phyloP scores from a whole-genome alignment of 2,329 filamentous ascomycete species.

The Aspergillus calidoustus region DNA sequence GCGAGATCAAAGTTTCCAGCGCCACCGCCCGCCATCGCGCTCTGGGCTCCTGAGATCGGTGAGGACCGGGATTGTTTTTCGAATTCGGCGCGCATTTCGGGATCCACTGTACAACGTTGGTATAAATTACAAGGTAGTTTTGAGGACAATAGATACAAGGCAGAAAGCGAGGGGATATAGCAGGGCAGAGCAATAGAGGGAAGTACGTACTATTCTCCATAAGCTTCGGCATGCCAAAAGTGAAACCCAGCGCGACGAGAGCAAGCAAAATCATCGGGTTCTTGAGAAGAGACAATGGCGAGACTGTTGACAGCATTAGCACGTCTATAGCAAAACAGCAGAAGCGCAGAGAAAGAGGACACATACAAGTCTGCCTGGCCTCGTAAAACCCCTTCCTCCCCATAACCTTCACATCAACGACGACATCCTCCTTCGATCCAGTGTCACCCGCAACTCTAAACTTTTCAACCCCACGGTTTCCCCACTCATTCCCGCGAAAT shows the following conservation, averaged over 20 bases:
- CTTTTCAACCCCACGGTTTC: conserved; percentile 69
- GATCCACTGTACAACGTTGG: conserved; percentile 72
- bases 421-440: conserved; percentile 38
- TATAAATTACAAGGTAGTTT: not conserved
- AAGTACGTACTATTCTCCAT: conserved; percentile 85
- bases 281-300: conserved; percentile 80
- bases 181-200: conserved; percentile 8
- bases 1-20: conserved; percentile 70
- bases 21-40: conserved; percentile 63
- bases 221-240: conserved; percentile 92
- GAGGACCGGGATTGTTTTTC: conserved; percentile 84
- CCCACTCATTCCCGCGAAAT: conserved; percentile 87
- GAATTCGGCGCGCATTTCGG: conserved; percentile 91
- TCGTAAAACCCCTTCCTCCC: conserved; percentile 76
- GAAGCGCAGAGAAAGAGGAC: not conserved
- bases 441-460: conserved; percentile 22
- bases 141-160: not conserved
- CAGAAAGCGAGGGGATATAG: not conserved
- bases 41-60: conserved; percentile 64
- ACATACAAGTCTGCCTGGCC: conserved; percentile 75
- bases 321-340: conserved; percentile 8
- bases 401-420: conserved; percentile 66
- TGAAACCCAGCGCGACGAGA: conserved; percentile 77
- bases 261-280: conserved; percentile 97
- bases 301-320: conserved; percentile 58